Conservation (phyloP, 352 stramenopile species). For the Aphanomyces euteiches region DNA sequence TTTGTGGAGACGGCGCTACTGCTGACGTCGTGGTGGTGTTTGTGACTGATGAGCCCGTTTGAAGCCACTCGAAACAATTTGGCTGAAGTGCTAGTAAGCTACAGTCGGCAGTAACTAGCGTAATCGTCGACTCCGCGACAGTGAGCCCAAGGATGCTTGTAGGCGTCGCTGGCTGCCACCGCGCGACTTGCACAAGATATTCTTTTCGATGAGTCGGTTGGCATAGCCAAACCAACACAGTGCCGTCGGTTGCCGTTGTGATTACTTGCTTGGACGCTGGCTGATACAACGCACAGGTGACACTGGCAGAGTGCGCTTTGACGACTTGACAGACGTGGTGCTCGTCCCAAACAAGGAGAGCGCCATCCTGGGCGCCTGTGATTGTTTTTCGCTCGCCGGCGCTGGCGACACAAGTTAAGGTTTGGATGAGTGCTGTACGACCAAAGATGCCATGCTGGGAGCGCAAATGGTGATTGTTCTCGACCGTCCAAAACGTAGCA, state of each 20-base stretch:
- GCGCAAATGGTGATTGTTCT: constrained; percentile 19
- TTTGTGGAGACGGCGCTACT: background rate
- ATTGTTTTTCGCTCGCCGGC: constrained; percentile 13
- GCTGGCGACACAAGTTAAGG: constrained; percentile 7
- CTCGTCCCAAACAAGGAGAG: constrained; percentile 27
- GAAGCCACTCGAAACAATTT: constrained; percentile 16
- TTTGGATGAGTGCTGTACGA: constrained; percentile 9
- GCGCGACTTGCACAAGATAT: background rate
- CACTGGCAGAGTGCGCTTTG: constrained; percentile 6
- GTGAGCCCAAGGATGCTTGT: constrained; percentile 15
- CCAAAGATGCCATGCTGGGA: constrained; percentile 30
- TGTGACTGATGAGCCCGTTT: background rate
- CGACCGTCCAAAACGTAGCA: constrained; percentile 26
- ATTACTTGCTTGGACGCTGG: background rate
- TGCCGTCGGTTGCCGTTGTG: constrained; percentile 15
- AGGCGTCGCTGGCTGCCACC: background rate
- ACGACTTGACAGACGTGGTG: constrained; percentile 11
- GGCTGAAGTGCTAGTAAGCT: constrained; percentile 6
- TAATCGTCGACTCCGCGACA: background rate
- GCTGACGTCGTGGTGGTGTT: background rate
- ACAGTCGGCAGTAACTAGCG: constrained; percentile 23
- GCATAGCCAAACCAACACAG: constrained; percentile 20
- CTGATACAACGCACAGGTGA: constrained; percentile 14
- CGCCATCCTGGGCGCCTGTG: constrained; percentile 14
- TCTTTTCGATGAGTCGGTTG: background rate